Conservation (phyloP, 805 yeast species). For the Candida nanaspora region DNA sequence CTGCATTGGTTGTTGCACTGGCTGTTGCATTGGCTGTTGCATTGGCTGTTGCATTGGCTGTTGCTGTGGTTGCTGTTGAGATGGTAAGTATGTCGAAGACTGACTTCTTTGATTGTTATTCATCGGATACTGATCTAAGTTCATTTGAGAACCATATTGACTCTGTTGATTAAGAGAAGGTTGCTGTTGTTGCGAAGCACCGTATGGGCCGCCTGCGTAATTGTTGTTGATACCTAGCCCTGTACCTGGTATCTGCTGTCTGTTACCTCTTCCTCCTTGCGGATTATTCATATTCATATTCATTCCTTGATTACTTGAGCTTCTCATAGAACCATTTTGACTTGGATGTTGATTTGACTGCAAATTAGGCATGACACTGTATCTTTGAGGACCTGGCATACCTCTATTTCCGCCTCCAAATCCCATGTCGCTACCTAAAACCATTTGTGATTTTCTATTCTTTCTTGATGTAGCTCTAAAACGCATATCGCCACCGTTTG, state of each 20-base stretch:
- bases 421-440: conserved; percentile 16
- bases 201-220: conserved; percentile 8
- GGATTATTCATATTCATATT: not conserved
- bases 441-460: conserved; percentile 33
- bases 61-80: conserved; percentile 2
- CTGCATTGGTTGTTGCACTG: not conserved
- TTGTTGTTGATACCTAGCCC: conserved; percentile 14
- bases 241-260: not conserved
- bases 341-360: conserved; percentile 5
- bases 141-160: conserved; percentile 1
- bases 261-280: no score
- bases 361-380: conserved; percentile 23
- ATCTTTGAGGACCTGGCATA: conserved; percentile 20
- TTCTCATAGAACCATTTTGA: conserved; percentile 9
- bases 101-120: conserved; percentile 5
- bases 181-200: not conserved
- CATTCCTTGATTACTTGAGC: conserved; percentile 1
- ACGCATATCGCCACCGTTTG: conserved; percentile 15
- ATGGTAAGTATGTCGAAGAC: conserved; percentile 1
- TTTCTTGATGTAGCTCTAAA: conserved; percentile 38
- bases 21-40: conserved; percentile 1
- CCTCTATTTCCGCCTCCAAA: conserved; percentile 19
- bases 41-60: not conserved
- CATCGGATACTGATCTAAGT: conserved; percentile 2
- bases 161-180: not conserved